Evolutionary conservation across 2,329 filamentous ascomycete genomes (phyloP).

Genomic region (Phaeosphaeria sp.): DNA sequence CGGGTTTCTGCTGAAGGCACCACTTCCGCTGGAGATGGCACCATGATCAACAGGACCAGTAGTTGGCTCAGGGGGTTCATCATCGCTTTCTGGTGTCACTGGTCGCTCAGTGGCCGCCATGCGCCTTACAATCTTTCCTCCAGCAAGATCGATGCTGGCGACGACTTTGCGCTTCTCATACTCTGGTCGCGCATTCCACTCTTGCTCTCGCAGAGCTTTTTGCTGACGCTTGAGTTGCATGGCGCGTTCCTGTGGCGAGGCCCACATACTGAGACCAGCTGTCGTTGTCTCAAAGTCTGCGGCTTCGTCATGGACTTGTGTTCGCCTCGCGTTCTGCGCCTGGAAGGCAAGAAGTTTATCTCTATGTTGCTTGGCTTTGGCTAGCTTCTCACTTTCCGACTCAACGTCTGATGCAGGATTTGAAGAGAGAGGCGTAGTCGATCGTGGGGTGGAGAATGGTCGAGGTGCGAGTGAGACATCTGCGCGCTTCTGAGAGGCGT

Average conservation of each 20-base stretch:
- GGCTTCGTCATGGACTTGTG: constrained; percentile 86
- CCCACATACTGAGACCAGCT: constrained; percentile 77
- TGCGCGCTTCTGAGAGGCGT: constrained; percentile 70
- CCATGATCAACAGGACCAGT: constrained; percentile 37
- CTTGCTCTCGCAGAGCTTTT: constrained; percentile 80
- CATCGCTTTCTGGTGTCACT: constrained; percentile 57
- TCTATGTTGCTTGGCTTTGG: constrained; percentile 76
- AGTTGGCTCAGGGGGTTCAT: constrained; percentile 50
- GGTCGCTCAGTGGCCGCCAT: constrained; percentile 69
- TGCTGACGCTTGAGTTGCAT: constrained; percentile 86
- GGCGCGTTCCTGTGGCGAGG: constrained; percentile 81
- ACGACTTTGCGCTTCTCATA: constrained; percentile 89
- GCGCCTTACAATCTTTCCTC: constrained; percentile 75
- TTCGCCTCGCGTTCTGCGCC: constrained; percentile 82
- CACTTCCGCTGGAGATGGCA: constrained; percentile 48
- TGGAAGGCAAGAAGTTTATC: constrained; percentile 84
- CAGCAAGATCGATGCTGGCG: constrained; percentile 81
- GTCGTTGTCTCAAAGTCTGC: constrained; percentile 72
- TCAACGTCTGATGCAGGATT: constrained; percentile 48
- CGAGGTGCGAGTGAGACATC: constrained; percentile 69
- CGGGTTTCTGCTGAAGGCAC: constrained; percentile 74
- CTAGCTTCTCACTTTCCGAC: constrained; percentile 65
- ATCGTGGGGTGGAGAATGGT: constrained; percentile 60
- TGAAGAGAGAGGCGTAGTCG: constrained; percentile 42
- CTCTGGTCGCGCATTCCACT: constrained; percentile 83